Evolutionary conservation across 371 early-diverging fungal genomes (phyloP), one percentile per base, ranked within the genome.

Genomic region (Zychaea mexicana): DNA sequence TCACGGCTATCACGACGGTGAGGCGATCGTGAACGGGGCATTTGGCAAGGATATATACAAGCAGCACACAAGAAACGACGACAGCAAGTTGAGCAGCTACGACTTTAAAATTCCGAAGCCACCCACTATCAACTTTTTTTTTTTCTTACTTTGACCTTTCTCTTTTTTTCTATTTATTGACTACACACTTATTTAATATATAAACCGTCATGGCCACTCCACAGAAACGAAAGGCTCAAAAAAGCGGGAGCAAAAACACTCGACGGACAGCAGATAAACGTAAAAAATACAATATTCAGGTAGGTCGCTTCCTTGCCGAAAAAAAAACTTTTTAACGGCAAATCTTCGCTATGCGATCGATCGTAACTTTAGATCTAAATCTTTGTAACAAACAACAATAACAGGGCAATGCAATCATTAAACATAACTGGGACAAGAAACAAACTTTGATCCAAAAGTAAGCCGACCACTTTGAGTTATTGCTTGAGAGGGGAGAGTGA

Each of bases 141-240:
- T 49, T 49, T n/a, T 21, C 19, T 46, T 9, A 3, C 46, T 46
- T 46, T 46, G 26, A 49, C 42, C 42, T n/a, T 42, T 42, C 4
- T 42, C n/a, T 42, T 42, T 42, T 42, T 49, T 22, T 49, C 9
- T 22, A 2, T 1, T 45, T n/a, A n/a, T n/a, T 45, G 45, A 45
- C 45, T 5, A 96, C 81, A 94, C 92, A 94, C 92, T 85, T 90
- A 96, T 79, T 95, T 95, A 66, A 93, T 2, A 45, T 19, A 27
- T 36, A 36, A 15, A 32, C 10, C 30, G n/a, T n/a, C 46, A 81
- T 82, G 82, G 82, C 69, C 39, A 71, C 77, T 57, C 77, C 77
- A 65, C 73, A 69, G 61, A 69, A 73, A 66, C 68, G 75, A 69
- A 76, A 63, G 65, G 69, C 73, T 32, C 68, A 69, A 7, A 71